Evolutionary conservation across 805 yeast species (phyloP).

Genomic region (Danielozyma ontarioensis): DNA sequence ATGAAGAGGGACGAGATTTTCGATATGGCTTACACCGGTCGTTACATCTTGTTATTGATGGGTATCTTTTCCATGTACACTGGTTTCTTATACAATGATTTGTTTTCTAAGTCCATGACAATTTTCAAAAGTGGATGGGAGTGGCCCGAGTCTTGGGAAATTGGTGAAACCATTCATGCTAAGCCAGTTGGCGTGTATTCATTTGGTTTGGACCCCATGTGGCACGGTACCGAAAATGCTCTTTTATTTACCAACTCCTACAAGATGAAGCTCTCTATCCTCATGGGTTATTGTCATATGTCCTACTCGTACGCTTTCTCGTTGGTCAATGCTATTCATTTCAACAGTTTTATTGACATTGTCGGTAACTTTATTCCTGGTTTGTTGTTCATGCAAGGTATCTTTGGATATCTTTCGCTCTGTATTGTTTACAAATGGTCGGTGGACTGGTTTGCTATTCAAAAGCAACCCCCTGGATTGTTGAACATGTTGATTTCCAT

Average conservation of each 20-base stretch:
- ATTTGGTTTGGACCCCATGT: slow-evolving; percentile 64
- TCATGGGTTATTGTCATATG: slow-evolving; percentile 77
- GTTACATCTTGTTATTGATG: slow-evolving; percentile 66
- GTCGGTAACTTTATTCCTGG: slow-evolving; percentile 74
- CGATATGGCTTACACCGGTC: slow-evolving; percentile 71
- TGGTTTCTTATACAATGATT: slow-evolving; percentile 67
- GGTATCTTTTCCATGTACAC: slow-evolving; percentile 71
- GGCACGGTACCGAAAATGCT: slow-evolving; percentile 80
- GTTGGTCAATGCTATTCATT: slow-evolving; percentile 55
- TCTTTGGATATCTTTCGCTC: slow-evolving; percentile 66
- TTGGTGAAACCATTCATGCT: slow-evolving; percentile 39
- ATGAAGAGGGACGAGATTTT: slow-evolving; percentile 69
- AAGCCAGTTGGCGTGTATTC: slow-evolving; percentile 45
- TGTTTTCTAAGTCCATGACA: slow-evolving; percentile 66
- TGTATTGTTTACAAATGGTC: slow-evolving; percentile 71
- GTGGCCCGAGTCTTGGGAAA: slow-evolving; percentile 49
- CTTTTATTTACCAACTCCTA: slow-evolving; percentile 66
- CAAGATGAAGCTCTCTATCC: slow-evolving; percentile 70
- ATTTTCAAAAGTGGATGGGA: slow-evolving; percentile 67
- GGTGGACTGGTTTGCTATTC: slow-evolving; percentile 62
- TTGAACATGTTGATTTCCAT: slow-evolving; percentile 71
- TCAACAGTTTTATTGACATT: slow-evolving; percentile 58
- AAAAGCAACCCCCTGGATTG: slow-evolving; percentile 63
- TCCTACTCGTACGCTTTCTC: slow-evolving; percentile 64
- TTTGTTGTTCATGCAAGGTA: slow-evolving; percentile 67